These are phyloP conservation scores for Penicillium dipodomyicola DNA, from an alignment of 495 filamentous ascomycete species.

Conservation along the genomic window DNA sequence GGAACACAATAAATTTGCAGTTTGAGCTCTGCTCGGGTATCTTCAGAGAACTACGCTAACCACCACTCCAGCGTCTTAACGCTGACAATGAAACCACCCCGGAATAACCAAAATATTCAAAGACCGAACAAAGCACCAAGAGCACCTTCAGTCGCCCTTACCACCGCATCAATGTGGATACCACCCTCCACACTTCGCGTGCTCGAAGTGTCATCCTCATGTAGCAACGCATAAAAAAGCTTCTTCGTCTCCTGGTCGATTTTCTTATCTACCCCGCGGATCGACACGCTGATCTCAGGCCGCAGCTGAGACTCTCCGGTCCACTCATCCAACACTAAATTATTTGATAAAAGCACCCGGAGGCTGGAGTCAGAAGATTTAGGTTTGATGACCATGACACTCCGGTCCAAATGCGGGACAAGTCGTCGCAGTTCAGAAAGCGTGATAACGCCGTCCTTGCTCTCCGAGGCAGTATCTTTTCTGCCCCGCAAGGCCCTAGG, in stretches of 20 bases:
- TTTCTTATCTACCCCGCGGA: constrained; percentile 22
- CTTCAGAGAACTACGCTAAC: constrained; percentile 10
- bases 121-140: constrained; percentile 34
- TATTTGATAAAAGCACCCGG: constrained; percentile 35
- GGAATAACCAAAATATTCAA: constrained; percentile 6
- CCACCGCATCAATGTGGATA: constrained; percentile 28
- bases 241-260: constrained; percentile 41
- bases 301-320: constrained; percentile 40
- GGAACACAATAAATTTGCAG: background rate
- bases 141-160: constrained; percentile 37
- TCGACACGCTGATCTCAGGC: constrained; percentile 37
- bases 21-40: constrained; percentile 21
- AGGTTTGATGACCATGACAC: constrained; percentile 38
- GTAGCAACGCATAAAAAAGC: constrained; percentile 41
- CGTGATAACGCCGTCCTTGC: constrained; percentile 17
- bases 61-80: constrained; percentile 10
- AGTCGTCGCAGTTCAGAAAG: constrained; percentile 31
- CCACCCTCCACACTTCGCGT: constrained; percentile 15
- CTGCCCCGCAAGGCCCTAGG: constrained; percentile 2
- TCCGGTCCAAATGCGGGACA: constrained; percentile 40
- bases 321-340: constrained; percentile 39
- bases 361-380: constrained; percentile 14
- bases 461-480: background rate
- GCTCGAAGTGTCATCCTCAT: constrained; percentile 19
- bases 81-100: constrained; percentile 11